Evolutionary conservation across 2,329 filamentous ascomycete genomes (phyloP).

Genomic region (Cordyceps farinosa): DNA sequence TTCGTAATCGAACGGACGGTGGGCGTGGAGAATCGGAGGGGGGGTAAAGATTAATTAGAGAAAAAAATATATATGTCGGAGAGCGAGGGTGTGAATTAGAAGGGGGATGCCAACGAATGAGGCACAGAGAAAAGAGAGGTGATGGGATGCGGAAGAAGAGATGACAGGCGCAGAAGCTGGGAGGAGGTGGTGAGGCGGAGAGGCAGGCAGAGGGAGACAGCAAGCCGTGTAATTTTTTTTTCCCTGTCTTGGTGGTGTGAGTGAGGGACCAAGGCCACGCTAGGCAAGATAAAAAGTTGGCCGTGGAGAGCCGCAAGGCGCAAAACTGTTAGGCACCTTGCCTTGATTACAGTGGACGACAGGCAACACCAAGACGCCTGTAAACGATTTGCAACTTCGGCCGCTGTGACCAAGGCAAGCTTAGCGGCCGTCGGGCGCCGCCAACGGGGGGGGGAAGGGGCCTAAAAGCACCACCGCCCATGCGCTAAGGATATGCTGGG

Average conservation of each 20-base stretch:
- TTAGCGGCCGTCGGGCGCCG: background rate
- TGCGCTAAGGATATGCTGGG: background rate
- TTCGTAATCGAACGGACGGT: background rate
- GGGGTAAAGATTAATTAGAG: background rate
- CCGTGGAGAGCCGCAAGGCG: too few relatives aligned
- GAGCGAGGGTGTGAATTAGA: conserved; percentile 3
- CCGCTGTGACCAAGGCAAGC: too few relatives aligned
- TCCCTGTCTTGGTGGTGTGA: too few relatives aligned
- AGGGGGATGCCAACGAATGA: background rate
- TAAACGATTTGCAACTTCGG: too few relatives aligned
- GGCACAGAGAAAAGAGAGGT: background rate
- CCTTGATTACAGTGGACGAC: too few relatives aligned
- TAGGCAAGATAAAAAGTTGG: too few relatives aligned
- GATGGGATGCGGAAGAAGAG: conserved; percentile 4
- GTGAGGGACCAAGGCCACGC: too few relatives aligned
- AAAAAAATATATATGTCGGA: background rate
- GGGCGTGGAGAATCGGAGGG: background rate
- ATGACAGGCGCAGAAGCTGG: background rate
- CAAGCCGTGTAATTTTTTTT: background rate
- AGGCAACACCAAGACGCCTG: too few relatives aligned
- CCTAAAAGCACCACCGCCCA: background rate
- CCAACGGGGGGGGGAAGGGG: background rate
- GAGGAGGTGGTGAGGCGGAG: background rate
- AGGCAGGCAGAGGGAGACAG: background rate
- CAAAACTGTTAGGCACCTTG: too few relatives aligned